Percentiles rank a stretch among this genome's conserved stretches.
Evolutionary conservation across 2,329 filamentous ascomycete genomes (phyloP).

Genomic region (Claviceps sp.): DNA sequence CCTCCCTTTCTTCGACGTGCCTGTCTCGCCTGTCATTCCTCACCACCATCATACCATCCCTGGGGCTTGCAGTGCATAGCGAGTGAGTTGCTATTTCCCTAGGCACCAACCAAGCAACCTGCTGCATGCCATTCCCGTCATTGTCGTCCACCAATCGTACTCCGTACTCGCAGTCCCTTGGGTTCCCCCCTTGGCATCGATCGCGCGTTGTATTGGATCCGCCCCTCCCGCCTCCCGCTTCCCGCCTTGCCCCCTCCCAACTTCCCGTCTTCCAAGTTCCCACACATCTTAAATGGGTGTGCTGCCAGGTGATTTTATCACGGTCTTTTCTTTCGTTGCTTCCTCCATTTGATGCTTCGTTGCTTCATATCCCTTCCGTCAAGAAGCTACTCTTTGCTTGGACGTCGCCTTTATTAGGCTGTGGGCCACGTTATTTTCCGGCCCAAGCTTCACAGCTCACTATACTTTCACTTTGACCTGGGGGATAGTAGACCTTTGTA

Average conservation of each 20-base stretch:
- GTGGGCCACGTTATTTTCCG: constrained; percentile 6
- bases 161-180: not conserved
- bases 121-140: constrained; percentile 8
- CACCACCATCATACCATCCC: constrained; percentile 14
- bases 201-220: constrained; percentile 4
- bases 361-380: not conserved
- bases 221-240: constrained; percentile 2
- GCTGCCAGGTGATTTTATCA: not conserved
- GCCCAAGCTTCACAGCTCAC: not conserved
- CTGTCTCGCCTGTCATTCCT: constrained; percentile 26
- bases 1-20: constrained; percentile 6
- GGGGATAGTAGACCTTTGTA: not conserved
- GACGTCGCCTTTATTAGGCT: not conserved
- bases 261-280: not conserved
- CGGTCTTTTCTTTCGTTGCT: not conserved
- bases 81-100: not conserved
- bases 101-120: not conserved
- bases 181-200: not conserved
- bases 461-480: not conserved
- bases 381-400: not conserved
- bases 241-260: not conserved
- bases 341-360: not conserved
- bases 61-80: constrained; percentile 7
- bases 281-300: not conserved
- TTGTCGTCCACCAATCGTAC: not conserved